Conservation (phyloP, 2,329 filamentous ascomycete species). For the Phoma herbarum region DNA sequence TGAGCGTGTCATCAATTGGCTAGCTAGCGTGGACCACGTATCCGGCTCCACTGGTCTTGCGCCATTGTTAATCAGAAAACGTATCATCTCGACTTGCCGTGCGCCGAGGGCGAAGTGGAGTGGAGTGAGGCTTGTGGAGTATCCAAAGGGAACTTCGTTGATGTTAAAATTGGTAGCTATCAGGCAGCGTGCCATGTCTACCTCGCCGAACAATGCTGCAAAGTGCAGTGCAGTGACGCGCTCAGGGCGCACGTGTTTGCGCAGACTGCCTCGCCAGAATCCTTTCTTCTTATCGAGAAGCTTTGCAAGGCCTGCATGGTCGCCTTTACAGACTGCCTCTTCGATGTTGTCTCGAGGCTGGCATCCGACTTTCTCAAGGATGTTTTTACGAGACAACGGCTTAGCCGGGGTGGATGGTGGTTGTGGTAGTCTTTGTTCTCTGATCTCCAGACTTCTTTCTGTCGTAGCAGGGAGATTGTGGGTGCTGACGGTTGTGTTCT, state of each 20-base stretch:
- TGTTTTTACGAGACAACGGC: not conserved
- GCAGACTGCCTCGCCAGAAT: not conserved
- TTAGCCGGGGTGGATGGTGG: not conserved
- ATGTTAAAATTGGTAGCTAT: not conserved
- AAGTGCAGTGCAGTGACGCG: conserved; percentile 1
- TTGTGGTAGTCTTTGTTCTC: not conserved
- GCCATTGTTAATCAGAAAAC: not conserved
- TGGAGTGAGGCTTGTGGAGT: not conserved
- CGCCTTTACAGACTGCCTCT: not conserved
- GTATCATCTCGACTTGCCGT: not conserved
- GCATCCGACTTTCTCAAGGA: not conserved
- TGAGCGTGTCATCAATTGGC: conserved; percentile 2
- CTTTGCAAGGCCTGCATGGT: not conserved
- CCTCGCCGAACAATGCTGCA: not conserved
- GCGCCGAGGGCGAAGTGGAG: not conserved
- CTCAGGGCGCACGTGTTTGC: not conserved
- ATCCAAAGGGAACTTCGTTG: not conserved
- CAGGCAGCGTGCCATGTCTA: not conserved
- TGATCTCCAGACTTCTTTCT: not conserved
- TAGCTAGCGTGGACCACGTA: not conserved
- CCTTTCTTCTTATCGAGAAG: conserved; percentile 1
- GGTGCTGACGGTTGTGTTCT: not conserved
- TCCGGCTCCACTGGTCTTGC: not conserved
- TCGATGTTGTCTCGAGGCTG: conserved; percentile 1
- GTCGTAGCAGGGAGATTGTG: not conserved